Evolutionary conservation across 2,329 filamentous ascomycete genomes (phyloP).

Genomic region (Pestalotiopsis fici): DNA sequence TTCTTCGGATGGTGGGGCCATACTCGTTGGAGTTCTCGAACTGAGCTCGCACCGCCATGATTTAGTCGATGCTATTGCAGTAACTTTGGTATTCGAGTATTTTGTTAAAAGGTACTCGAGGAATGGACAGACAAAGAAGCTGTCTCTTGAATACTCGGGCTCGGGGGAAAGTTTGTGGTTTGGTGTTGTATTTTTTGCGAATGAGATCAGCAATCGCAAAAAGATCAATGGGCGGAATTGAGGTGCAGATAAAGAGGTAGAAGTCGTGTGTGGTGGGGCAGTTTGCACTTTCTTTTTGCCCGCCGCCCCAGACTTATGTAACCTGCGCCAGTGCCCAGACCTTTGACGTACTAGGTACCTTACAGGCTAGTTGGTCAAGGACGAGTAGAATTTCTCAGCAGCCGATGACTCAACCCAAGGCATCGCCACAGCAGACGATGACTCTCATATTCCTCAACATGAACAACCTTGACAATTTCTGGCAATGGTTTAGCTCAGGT

Average conservation of each 20-base stretch:
- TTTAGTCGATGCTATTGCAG: conserved; percentile 17
- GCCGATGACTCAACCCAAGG: conserved; percentile 3
- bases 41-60: conserved; percentile 70
- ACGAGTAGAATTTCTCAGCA: not conserved
- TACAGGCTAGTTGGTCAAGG: not conserved
- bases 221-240: not conserved
- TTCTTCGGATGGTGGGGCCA: conserved; percentile 33
- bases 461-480: no score
- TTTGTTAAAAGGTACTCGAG: not conserved
- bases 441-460: not conserved
- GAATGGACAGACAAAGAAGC: not conserved
- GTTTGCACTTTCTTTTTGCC: not conserved
- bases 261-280: conserved; percentile 10
- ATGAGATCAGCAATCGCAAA: not conserved
- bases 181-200: not conserved
- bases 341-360: not conserved
- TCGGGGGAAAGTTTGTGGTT: not conserved
- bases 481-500: no score
- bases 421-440: conserved; percentile 7
- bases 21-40: conserved; percentile 94
- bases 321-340: not conserved
- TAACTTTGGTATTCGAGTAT: conserved; percentile 13
- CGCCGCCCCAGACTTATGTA: not conserved
- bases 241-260: conserved; percentile 3
- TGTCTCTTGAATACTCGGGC: conserved; percentile 10